Evolutionary conservation across 805 yeast species (phyloP).

Genomic region (Wickerhamomyces pijperi): DNA sequence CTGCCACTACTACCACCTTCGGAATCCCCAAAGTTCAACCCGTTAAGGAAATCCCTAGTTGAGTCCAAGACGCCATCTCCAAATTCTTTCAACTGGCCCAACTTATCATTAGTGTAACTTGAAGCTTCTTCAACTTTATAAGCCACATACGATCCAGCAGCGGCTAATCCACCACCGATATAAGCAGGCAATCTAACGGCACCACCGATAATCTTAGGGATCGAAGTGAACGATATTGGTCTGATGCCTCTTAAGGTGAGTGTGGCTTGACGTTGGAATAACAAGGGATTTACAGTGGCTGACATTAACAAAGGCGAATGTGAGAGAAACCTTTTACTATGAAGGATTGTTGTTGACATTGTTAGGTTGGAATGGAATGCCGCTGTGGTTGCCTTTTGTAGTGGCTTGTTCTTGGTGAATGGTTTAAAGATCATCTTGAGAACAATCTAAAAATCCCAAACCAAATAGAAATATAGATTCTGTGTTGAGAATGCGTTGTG

Average conservation of each 20-base stretch:
- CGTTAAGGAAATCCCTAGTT: constrained; percentile 14
- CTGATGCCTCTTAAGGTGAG: constrained; percentile 1
- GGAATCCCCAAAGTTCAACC: constrained; percentile 14
- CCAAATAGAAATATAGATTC: too few species aligned
- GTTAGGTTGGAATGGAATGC: background rate
- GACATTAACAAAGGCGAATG: constrained; percentile 5
- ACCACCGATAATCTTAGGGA: constrained; percentile 45
- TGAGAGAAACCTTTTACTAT: constrained; percentile 5
- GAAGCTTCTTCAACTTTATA: constrained; percentile 88
- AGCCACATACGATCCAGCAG: constrained; percentile 87
- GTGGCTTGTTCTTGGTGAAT: background rate
- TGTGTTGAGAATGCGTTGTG: too few species aligned
- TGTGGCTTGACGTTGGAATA: background rate
- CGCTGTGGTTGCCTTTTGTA: background rate
- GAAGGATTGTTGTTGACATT: background rate
- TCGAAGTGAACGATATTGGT: constrained; percentile 18
- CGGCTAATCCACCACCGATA: constrained; percentile 85
- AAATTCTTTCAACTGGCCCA: constrained; percentile 51
- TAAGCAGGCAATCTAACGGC: constrained; percentile 62
- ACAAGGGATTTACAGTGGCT: background rate
- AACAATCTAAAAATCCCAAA: too few species aligned
- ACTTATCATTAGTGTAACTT: constrained; percentile 52
- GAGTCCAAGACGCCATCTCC: constrained; percentile 42
- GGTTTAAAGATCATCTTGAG: background rate
- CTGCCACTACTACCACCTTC: constrained; percentile 1